Conservation (phyloP, 2,329 filamentous ascomycete genomes). For the Graphilbum fragrans region DNA sequence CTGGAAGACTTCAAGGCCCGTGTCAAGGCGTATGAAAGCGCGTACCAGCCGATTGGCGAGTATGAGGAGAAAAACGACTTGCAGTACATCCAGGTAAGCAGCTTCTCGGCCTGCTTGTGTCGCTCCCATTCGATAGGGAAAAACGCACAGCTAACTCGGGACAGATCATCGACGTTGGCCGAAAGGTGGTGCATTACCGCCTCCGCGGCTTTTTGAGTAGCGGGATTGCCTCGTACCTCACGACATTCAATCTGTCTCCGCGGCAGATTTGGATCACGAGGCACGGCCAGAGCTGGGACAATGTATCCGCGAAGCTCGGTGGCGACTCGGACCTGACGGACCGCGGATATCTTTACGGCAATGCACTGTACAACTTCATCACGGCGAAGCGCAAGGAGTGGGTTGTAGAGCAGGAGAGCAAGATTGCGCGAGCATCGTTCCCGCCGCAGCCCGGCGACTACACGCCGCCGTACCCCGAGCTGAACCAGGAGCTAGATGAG, state of each 20-base stretch:
- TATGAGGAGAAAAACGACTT: constrained; percentile 85
- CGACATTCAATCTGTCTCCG: constrained; percentile 92
- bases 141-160: not conserved
- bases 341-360: constrained; percentile 68
- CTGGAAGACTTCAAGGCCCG: constrained; percentile 86
- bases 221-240: constrained; percentile 85
- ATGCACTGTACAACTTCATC: constrained; percentile 73
- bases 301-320: constrained; percentile 76
- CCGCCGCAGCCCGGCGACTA: constrained; percentile 85
- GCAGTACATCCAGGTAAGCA: constrained; percentile 70
- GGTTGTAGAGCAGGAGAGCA: constrained; percentile 72
- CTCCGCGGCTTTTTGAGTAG: constrained; percentile 85
- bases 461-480: constrained; percentile 89
- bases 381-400: constrained; percentile 68
- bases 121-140: not conserved
- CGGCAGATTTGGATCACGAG: constrained; percentile 97
- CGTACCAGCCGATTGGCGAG: constrained; percentile 79
- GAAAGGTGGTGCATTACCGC: constrained; percentile 84
- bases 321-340: constrained; percentile 78
- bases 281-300: constrained; percentile 85
- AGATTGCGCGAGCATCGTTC: constrained; percentile 64
- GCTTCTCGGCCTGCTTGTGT: not conserved
- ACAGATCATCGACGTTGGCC: constrained; percentile 89
- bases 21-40: constrained; percentile 85
- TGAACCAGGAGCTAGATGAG: constrained; percentile 53